These are phyloP conservation scores for Hordeum marinum DNA, from an alignment of 176 grass and related monocot genomes.

Conservation along the genomic window DNA sequence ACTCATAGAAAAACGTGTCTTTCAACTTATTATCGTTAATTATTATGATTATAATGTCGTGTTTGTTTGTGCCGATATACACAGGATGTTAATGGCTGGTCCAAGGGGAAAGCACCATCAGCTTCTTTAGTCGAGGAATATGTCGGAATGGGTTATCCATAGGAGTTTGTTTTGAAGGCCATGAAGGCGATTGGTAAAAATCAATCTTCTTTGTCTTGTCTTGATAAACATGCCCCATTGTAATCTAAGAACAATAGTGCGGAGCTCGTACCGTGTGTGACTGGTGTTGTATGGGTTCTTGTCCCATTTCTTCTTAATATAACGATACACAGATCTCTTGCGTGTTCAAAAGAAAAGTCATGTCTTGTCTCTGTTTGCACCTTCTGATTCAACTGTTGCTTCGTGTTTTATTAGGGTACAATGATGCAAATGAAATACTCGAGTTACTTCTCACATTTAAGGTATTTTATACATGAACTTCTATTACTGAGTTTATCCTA, in stretches of 20 bases:
- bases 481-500: background rate
- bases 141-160: constrained; percentile 40
- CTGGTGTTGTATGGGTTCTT: too few relatives aligned
- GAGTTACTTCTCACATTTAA: constrained; percentile 56
- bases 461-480: constrained; percentile 18
- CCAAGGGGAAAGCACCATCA: constrained; percentile 5
- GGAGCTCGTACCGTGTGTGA: too few relatives aligned
- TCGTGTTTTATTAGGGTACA: constrained; percentile 48
- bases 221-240: too few relatives aligned
- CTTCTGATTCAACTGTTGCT: background rate
- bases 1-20: background rate
- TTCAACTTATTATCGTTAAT: background rate
- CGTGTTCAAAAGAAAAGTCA: background rate
- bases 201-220: background rate
- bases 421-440: constrained; percentile 48
- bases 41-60: constrained; percentile 10
- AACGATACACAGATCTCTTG: too few relatives aligned
- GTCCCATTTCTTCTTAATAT: too few relatives aligned
- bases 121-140: constrained; percentile 20
- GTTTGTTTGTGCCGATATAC: constrained; percentile 5
- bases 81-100: constrained; percentile 24
- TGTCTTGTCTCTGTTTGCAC: background rate
- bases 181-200: background rate
- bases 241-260: too few relatives aligned
- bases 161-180: constrained; percentile 37